phyloP scores from a whole-genome alignment of 331 rosid genomes.

The Malus hybrid region DNA sequence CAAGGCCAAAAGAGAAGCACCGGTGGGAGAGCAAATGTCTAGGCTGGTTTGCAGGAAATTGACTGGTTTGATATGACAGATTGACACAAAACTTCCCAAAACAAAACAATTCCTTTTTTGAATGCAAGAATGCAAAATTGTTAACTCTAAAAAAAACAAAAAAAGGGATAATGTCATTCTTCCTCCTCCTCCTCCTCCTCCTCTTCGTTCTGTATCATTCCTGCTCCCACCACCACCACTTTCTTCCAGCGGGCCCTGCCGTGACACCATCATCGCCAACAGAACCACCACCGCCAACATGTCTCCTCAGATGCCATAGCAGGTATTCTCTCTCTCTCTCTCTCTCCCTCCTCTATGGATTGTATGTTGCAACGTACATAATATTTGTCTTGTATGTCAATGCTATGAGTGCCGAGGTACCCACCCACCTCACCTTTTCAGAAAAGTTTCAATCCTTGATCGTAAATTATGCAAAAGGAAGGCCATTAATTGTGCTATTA shows the following conservation, averaged over 20 bases:
- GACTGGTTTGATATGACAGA: slow-evolving; percentile 36
- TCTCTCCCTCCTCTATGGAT: neutral
- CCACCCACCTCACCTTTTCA: slow-evolving; percentile 28
- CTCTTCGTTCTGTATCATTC: slow-evolving; percentile 13
- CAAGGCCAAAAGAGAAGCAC: neutral
- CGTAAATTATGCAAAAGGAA: slow-evolving; percentile 19
- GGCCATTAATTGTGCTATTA: slow-evolving; percentile 36
- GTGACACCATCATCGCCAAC: slow-evolving; percentile 27
- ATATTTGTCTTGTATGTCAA: slow-evolving; percentile 38
- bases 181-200: neutral
- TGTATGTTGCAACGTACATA: neutral
- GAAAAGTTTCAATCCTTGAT: slow-evolving; percentile 23
- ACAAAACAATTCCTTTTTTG: slow-evolving; percentile 11
- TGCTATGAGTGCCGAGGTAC: slow-evolving; percentile 22
- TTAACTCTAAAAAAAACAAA: neutral
- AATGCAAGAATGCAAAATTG: slow-evolving; percentile 12
- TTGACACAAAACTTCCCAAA: slow-evolving; percentile 17
- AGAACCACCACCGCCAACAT: slow-evolving; percentile 17
- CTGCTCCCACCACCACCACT: slow-evolving; percentile 39
- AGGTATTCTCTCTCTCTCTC: slow-evolving; percentile 21
- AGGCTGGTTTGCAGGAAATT: slow-evolving; percentile 44
- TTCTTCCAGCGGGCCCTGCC: slow-evolving; percentile 37
- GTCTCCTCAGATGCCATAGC: slow-evolving; percentile 49
- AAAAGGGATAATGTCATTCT: slow-evolving; percentile 21
- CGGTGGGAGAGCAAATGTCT: slow-evolving; percentile 30